Evolutionary conservation across 306 rosid species (phyloP).

Genomic region (Fagus crenata): DNA sequence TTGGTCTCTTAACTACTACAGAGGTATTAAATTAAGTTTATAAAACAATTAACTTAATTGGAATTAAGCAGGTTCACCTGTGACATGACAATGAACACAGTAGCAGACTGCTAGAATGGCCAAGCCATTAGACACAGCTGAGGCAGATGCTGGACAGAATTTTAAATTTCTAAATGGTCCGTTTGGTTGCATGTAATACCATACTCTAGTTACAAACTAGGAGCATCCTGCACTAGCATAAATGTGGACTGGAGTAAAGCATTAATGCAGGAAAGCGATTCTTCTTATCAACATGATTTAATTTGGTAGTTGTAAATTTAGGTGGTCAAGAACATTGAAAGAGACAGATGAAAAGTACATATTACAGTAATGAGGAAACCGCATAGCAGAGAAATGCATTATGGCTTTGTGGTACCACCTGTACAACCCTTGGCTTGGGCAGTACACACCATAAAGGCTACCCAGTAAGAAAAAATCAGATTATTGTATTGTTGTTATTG

Average conservation of each 20-base stretch:
- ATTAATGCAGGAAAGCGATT: not conserved
- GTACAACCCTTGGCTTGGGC: not conserved
- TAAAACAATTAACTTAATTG: not conserved
- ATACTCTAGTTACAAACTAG: not conserved
- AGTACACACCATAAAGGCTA: not conserved
- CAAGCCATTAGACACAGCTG: not conserved
- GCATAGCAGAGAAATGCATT: not conserved
- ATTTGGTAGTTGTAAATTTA: not conserved
- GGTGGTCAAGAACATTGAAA: not conserved
- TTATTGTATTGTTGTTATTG: not conserved
- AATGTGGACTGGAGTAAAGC: not conserved
- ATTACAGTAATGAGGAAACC: not conserved
- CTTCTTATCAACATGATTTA: not conserved
- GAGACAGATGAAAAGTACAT: not conserved
- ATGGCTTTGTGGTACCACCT: not conserved
- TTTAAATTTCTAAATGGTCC: not conserved
- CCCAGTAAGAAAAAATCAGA: not conserved
- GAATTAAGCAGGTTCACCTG: not conserved
- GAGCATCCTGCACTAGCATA: not conserved
- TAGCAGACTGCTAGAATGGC: not conserved
- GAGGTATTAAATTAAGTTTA: not conserved
- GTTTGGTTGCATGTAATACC: not conserved
- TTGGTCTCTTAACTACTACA: too few relatives aligned
- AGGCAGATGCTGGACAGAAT: not conserved
- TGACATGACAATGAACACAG: not conserved